phyloP scores from a whole-genome alignment of 805 yeast species.

The Candida ipomoeae region DNA sequence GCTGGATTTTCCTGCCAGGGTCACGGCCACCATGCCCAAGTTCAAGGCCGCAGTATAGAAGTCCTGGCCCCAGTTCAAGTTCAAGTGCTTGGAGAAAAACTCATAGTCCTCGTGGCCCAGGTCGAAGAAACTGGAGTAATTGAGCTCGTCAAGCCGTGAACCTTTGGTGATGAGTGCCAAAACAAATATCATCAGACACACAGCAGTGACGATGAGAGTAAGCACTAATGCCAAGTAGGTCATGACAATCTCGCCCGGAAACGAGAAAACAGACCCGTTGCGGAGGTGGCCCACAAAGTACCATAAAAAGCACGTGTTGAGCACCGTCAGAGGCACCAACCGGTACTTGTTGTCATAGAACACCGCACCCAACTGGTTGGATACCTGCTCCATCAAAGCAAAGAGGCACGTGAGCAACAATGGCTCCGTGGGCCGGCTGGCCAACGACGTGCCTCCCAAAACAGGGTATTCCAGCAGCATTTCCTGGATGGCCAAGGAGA shows the following conservation, averaged over 20 bases:
- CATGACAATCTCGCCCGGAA: slow-evolving; percentile 54
- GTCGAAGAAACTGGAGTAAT: slow-evolving; percentile 32
- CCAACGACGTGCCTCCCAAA: slow-evolving; percentile 17
- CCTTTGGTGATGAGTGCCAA: slow-evolving; percentile 60
- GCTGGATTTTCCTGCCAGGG: slow-evolving; percentile 64
- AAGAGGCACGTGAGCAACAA: slow-evolving; percentile 49
- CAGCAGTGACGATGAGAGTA: slow-evolving; percentile 43
- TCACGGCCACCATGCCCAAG: slow-evolving; percentile 58
- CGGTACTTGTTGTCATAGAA: slow-evolving; percentile 50
- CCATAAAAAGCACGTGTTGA: slow-evolving; percentile 47
- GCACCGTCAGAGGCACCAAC: slow-evolving; percentile 56
- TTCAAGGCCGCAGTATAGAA: slow-evolving; percentile 60
- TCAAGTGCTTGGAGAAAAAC: slow-evolving; percentile 23
- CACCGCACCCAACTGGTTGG: slow-evolving; percentile 61
- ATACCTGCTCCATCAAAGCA: slow-evolving; percentile 55
- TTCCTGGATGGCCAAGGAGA: slow-evolving; percentile 73
- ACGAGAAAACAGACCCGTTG: slow-evolving; percentile 38
- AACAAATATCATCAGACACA: slow-evolving; percentile 52
- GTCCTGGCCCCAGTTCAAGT: slow-evolving; percentile 51
- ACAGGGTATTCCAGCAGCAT: slow-evolving; percentile 41
- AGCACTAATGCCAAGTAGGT: slow-evolving; percentile 68
- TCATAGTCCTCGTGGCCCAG: slow-evolving; percentile 23
- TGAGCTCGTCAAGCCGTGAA: slow-evolving; percentile 31
- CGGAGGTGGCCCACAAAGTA: slow-evolving; percentile 32
- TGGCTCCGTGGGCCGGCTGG: slow-evolving; percentile 48